Base-by-base conservation (phyloP, 176 grass and related monocot species). In the Echinochloa phyllopogon region DNA sequence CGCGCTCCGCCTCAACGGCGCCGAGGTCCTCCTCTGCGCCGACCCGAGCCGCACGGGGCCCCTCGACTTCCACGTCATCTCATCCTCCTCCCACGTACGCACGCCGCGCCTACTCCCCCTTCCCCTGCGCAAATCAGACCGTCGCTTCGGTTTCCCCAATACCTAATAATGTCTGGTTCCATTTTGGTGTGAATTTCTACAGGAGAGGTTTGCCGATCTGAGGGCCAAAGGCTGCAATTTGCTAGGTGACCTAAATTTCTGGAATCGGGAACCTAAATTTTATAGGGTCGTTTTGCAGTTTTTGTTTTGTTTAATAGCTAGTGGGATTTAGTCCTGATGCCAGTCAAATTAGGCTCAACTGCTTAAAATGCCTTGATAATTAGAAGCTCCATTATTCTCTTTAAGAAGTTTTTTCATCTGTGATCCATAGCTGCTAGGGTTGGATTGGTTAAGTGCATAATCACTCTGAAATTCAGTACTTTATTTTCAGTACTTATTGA, bases 191-290 rank as follows among this genome's bases (percentile, higher is more conserved):
- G 62, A 36, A 79, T 42, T 60, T 86, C 68, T 81, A 69, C 82
- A 98, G 95, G 95, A 98, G 75, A 98, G 79, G 82, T 98, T 93
- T 70, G 89, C 86, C 60, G 87, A 98, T 91, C 85, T 98, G 39
- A 92, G 73, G 72, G 74, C 78, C 25, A 95, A 90, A 82, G 92
- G 92, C 36, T 98, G 92, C 75, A 95, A 93, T 75, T 81, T 98
- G 42, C 92, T 98, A 1, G 95, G 95, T 98, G 86, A 78, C n/a
- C n/a, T n/a, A n/a, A n/a, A n/a, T n/a, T 73, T 76, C 33, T 45
- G 13, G 59, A 36, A 43, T 23, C 41, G 1, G 33, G 21, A n/a
- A 58, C 42, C 44, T 72, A 71, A 18, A 74, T 59, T 67, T 73
- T 79, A 25, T 43, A 39, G 33, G 47, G n/a, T 25, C 37, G 20